These are phyloP conservation scores for Mycena epipterygia DNA, from an alignment of 768 basidiomycete genomes.

Conservation along the genomic window DNA sequence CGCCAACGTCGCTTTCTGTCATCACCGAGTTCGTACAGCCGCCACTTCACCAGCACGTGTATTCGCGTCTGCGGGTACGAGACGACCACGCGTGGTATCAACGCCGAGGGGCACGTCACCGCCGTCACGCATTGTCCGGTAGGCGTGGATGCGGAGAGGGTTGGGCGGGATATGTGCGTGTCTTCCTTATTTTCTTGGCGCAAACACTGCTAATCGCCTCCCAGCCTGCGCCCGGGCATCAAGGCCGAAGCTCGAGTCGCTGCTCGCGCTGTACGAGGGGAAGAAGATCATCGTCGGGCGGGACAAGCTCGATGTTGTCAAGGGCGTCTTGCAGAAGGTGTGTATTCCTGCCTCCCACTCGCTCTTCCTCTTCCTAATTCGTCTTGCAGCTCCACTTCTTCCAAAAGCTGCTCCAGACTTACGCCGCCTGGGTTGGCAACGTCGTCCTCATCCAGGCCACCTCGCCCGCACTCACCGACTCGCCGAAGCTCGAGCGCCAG, in stretches of 20 bases:
- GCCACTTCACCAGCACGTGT: conserved; percentile 95
- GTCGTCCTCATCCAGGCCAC: conserved; percentile 94
- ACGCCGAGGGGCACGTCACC: conserved; percentile 88
- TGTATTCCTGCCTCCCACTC: conserved; percentile 1
- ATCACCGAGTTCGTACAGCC: conserved; percentile 89
- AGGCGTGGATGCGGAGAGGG: conserved; percentile 93
- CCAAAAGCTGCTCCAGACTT: conserved; percentile 92
- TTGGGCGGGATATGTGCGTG: conserved; percentile 82
- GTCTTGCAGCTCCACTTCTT: conserved; percentile 85
- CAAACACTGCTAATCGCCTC: too few relatives aligned
- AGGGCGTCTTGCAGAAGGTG: conserved; percentile 97
- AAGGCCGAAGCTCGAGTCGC: conserved; percentile 88
- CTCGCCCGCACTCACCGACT: conserved; percentile 91
- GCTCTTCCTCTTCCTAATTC: not conserved
- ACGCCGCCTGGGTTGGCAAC: conserved; percentile 95
- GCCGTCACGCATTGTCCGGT: conserved; percentile 93
- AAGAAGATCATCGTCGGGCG: conserved; percentile 99
- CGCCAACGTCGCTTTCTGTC: conserved; percentile 93
- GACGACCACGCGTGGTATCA: conserved; percentile 77
- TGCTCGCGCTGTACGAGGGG: conserved; percentile 88
- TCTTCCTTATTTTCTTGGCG: too few relatives aligned
- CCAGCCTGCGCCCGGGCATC: conserved; percentile 81
- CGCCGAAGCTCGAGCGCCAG: conserved; percentile 92
- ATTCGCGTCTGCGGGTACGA: conserved; percentile 98
- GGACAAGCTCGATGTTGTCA: conserved; percentile 98